phyloP scores from a whole-genome alignment of 1,284 basidiomycete genomes.

The Mycena sp. region DNA sequence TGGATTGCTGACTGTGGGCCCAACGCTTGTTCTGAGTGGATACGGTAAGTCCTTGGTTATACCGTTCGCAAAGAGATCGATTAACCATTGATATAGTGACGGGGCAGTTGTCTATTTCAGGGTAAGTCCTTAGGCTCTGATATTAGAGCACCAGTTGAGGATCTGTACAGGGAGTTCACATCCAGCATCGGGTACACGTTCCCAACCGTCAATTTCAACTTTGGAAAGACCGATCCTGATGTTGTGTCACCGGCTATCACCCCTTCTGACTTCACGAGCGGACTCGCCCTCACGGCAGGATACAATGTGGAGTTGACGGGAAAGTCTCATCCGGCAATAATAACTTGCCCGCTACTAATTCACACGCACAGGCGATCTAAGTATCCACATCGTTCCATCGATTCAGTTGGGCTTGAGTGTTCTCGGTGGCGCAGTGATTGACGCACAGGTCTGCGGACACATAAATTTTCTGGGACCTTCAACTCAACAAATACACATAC shows the following conservation, averaged over 20 bases:
- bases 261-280: neutral
- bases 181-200: slow-evolving; percentile 14
- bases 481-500: neutral
- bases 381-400: slow-evolving; percentile 9
- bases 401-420: slow-evolving; percentile 17
- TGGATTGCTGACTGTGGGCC: slow-evolving; percentile 34
- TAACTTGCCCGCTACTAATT: neutral
- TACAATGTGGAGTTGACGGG: slow-evolving; percentile 32
- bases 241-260: neutral
- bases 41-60: slow-evolving; percentile 16
- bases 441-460: slow-evolving; percentile 12
- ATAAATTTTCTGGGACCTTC: neutral
- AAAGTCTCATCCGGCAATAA: slow-evolving; percentile 12
- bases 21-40: slow-evolving; percentile 30
- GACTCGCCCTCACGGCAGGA: neutral
- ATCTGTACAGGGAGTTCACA: slow-evolving; percentile 7
- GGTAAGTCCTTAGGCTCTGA: neutral
- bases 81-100: neutral
- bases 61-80: neutral
- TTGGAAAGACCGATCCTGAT: slow-evolving; percentile 21
- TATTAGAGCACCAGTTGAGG: neutral
- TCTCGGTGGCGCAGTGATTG: slow-evolving; percentile 12
- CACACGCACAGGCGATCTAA: slow-evolving; percentile 8
- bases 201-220: slow-evolving; percentile 17
- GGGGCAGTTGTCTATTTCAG: neutral